Conservation (phyloP, 2,329 filamentous ascomycete species). For the Venturiaceae sp. region DNA sequence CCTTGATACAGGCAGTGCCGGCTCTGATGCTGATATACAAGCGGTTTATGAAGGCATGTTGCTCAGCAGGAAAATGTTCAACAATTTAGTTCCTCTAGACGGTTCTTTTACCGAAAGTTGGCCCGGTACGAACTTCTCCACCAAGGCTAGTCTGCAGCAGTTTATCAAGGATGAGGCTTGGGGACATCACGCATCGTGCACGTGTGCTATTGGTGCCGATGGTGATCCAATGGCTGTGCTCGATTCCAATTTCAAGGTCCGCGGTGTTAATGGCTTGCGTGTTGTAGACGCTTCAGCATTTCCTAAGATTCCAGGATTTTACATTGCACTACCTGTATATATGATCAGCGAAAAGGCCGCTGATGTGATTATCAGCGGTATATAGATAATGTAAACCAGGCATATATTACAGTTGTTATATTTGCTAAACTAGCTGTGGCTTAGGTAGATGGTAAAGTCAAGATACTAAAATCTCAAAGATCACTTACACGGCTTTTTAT, state of each 20-base stretch:
- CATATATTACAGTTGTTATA: too few relatives aligned
- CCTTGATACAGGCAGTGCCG: conserved; percentile 34
- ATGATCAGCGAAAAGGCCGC: conserved; percentile 54
- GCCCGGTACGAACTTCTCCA: conserved; percentile 31
- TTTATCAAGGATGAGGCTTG: conserved; percentile 18
- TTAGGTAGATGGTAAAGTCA: too few relatives aligned
- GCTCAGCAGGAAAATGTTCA: conserved; percentile 21
- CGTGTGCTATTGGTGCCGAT: conserved; percentile 44
- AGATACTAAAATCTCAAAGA: too few relatives aligned
- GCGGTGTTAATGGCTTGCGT: conserved; percentile 23
- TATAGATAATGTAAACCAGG: too few relatives aligned
- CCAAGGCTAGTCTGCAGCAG: conserved; percentile 27
- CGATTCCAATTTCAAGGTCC: conserved; percentile 13
- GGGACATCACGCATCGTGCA: conserved; percentile 48
- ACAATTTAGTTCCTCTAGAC: conserved; percentile 32
- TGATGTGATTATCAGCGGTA: conserved; percentile 50
- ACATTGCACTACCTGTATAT: conserved; percentile 41
- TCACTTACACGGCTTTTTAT: too few relatives aligned
- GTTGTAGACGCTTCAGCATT: conserved; percentile 27
- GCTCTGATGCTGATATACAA: conserved; percentile 41
- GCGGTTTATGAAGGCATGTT: conserved; percentile 47
- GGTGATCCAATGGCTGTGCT: conserved; percentile 32
- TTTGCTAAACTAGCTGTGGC: too few relatives aligned
- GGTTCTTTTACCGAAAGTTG: conserved; percentile 15
- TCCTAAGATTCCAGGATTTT: conserved; percentile 38